Evolutionary conservation across 805 yeast species (phyloP).

Genomic region (Cyberlindnera americana): DNA sequence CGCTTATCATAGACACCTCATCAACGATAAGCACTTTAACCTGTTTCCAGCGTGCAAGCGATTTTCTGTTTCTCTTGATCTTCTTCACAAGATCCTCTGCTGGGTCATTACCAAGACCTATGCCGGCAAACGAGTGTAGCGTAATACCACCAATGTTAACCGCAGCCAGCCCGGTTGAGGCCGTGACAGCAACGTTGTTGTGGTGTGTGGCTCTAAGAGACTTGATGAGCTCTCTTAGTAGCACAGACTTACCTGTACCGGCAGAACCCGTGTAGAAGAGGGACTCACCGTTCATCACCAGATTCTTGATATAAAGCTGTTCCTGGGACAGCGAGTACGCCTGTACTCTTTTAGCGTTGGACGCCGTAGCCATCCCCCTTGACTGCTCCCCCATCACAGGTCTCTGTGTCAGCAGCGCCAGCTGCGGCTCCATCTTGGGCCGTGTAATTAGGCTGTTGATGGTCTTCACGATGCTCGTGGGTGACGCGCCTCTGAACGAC

Average conservation of each 20-base stretch:
- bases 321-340: conserved; percentile 47
- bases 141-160: conserved; percentile 80
- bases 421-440: conserved; percentile 9
- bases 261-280: conserved; percentile 96
- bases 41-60: conserved; percentile 50
- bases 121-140: conserved; percentile 71
- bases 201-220: conserved; percentile 41
- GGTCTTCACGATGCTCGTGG: too few species aligned
- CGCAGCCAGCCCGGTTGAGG: conserved; percentile 84
- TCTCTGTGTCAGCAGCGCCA: conserved; percentile 16
- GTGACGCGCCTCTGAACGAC: too few species aligned
- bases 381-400: conserved; percentile 1
- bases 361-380: conserved; percentile 9
- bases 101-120: conserved; percentile 65
- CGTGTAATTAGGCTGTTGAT: conserved; percentile 3
- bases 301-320: conserved; percentile 60
- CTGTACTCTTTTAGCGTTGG: conserved; percentile 19
- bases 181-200: conserved; percentile 68
- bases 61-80: conserved; percentile 49
- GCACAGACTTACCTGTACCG: conserved; percentile 94
- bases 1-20: conserved; percentile 81
- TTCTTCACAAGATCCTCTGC: conserved; percentile 44
- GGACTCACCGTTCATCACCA: conserved; percentile 62
- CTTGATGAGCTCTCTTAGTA: conserved; percentile 63
- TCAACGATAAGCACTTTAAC: conserved; percentile 65